Evolutionary conservation across 2,329 filamentous ascomycete species (phyloP), one percentile per base, ranked within the genome.

Genomic region (Gnomoniopsis smithogilvyi): DNA sequence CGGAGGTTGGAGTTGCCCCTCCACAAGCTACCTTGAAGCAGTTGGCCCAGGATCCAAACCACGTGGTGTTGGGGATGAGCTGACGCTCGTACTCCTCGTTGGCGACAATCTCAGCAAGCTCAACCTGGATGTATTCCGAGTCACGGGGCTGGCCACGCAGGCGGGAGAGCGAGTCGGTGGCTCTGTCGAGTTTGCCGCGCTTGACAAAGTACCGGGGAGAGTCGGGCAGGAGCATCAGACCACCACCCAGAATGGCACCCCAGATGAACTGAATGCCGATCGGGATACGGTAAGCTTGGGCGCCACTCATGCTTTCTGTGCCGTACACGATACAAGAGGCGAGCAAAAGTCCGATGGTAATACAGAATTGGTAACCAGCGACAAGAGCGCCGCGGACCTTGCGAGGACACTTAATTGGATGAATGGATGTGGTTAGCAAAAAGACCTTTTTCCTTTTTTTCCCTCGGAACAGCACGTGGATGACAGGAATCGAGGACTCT

Each of bases 151-250:
- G 89, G 62, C 89, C 90, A 71, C 92, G 90, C 34, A 96, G 83
- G 59, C 80, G 82, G 59, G 83, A 75, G 7, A 96, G 82, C 14
- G 85, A 76, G 1, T 74, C 62, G 60, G 86, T 81, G 36, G 91
- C 92, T 58, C 80, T 70, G 46, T 88, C 84, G 54, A 91, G 78
- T 62, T 85, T 78, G 58, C 89, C 89, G 73, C 86, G 88, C 80
- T 91, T 92, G 76, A 96, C 89, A 69, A 84, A 94, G 81, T 87
- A 96, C 69, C 92, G 88, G 52, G 92, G 92, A 0, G 91, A 94
- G 73, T 96, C 92, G 60, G 92, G 92, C 8, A 96, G 86, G 68
- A 91, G 74, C 65, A 92, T 73, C 30, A 96, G 83, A 68, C 92
- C 92, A 51, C 68, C 70, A 38, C 76, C 90, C 21, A 96, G 86